phyloP scores from a whole-genome alignment of 306 rosid genomes.

The Vigna angularis region DNA sequence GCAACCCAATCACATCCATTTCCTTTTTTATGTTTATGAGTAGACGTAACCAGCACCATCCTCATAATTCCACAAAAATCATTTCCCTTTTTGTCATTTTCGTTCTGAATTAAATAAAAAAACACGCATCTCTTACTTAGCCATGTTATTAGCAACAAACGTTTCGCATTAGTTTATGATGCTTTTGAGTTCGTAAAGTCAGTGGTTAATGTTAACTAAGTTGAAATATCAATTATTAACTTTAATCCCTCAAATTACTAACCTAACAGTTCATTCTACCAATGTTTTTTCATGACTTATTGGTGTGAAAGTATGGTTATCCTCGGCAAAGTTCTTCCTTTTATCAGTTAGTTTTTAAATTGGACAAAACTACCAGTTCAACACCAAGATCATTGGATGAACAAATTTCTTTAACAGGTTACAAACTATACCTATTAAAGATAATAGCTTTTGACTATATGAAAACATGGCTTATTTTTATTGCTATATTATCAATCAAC shows the following conservation, averaged over 20 bases:
- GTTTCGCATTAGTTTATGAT: neutral
- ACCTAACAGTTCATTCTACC: neutral
- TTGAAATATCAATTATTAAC: too few species aligned
- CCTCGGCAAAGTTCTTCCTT: too few species aligned
- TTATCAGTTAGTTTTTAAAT: too few species aligned
- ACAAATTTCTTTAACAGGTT: neutral
- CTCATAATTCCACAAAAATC: neutral
- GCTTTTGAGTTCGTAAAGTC: too few species aligned
- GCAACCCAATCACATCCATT: neutral
- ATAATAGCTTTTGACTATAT: constrained; percentile 2
- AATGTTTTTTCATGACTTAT: neutral
- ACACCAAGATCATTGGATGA: neutral
- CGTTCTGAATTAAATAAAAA: neutral
- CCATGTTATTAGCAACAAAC: neutral
- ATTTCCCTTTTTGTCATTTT: neutral
- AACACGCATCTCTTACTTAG: neutral
- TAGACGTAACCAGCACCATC: neutral
- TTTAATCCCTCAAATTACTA: neutral
- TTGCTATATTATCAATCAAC: constrained; percentile 4
- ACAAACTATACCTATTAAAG: neutral
- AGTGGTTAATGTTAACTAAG: too few species aligned
- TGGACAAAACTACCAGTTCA: neutral
- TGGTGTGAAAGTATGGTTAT: neutral
- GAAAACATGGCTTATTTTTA: constrained; percentile 8
- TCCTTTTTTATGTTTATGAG: neutral